phyloP scores from a whole-genome alignment of 169 alveolate genomes.

The Babesia sp. region DNA sequence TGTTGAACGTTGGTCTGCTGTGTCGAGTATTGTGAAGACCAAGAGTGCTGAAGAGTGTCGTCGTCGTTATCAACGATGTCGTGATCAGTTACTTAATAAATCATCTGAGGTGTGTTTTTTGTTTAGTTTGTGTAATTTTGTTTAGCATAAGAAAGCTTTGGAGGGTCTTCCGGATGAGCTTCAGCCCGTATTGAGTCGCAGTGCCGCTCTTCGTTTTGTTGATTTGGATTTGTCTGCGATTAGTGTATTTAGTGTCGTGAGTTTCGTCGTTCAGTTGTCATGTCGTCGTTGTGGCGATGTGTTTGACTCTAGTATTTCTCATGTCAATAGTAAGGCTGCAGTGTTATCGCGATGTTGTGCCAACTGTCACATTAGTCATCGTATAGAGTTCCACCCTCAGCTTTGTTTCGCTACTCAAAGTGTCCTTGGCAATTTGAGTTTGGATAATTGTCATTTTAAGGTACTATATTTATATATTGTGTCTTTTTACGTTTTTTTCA shows the following conservation, averaged over 20 bases:
- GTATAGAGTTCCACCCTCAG: conserved; percentile 48
- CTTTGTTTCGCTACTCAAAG: conserved; percentile 33
- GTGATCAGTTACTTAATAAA: conserved; percentile 49
- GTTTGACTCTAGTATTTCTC: conserved; percentile 35
- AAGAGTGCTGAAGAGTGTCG: conserved; percentile 67
- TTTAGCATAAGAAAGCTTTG: conserved; percentile 19
- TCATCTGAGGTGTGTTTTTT: conserved; percentile 14
- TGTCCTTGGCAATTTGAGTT: conserved; percentile 35
- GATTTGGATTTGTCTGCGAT: conserved; percentile 46
- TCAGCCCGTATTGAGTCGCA: conserved; percentile 36
- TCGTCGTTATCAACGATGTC: conserved; percentile 48
- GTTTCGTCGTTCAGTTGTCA: conserved; percentile 31
- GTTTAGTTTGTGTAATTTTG: too few relatives aligned
- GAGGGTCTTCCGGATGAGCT: conserved; percentile 17
- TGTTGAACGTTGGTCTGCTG: conserved; percentile 42
- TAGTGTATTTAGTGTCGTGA: conserved; percentile 34
- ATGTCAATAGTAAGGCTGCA: conserved; percentile 27
- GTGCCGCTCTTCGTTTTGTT: conserved; percentile 18
- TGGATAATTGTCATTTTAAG: conserved; percentile 21
- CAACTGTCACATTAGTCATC: conserved; percentile 37
- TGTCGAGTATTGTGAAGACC: conserved; percentile 61
- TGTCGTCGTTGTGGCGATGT: conserved; percentile 37
- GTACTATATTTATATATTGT: too few relatives aligned
- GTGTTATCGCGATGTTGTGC: conserved; percentile 24
- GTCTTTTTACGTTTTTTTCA: not conserved